These are phyloP conservation scores for Pouteria campechiana DNA, from an alignment of 179 eudicot genomes.

Conservation along the genomic window DNA sequence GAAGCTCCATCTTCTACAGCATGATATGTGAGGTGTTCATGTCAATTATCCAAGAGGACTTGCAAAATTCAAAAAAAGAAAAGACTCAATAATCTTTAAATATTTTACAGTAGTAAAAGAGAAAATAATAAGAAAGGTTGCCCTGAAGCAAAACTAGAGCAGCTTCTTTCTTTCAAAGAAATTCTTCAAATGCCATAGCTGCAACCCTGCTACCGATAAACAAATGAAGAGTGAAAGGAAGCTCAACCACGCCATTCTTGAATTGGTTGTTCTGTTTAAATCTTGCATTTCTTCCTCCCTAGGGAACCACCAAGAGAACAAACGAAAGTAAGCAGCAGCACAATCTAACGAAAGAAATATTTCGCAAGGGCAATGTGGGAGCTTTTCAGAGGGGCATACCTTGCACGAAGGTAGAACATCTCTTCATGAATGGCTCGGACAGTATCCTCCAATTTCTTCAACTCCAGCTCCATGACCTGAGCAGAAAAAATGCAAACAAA, in stretches of 20 bases:
- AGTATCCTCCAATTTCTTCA: conserved; percentile 72
- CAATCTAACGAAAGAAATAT: not conserved
- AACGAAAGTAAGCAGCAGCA: not conserved
- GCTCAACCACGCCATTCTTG: conserved; percentile 74
- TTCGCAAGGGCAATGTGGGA: not conserved
- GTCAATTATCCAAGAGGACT: too few relatives aligned
- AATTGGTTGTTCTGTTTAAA: conserved; percentile 54
- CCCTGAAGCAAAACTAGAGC: conserved; percentile 31
- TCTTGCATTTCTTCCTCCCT: conserved; percentile 90
- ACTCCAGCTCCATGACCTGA: conserved; percentile 81
- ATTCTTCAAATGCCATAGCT: conserved; percentile 65
- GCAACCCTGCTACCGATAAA: conserved; percentile 61
- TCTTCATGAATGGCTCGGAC: conserved; percentile 75
- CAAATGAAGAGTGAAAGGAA: conserved; percentile 55
- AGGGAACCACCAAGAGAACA: conserved; percentile 7
- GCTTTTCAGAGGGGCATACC: conserved; percentile 23
- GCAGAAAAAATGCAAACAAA: not conserved
- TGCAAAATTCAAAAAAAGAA: too few relatives aligned
- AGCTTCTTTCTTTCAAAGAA: conserved; percentile 86
- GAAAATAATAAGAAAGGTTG: too few relatives aligned
- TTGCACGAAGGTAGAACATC: conserved; percentile 87
- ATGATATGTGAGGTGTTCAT: too few relatives aligned
- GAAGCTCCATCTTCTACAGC: too few relatives aligned
- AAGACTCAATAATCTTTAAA: too few relatives aligned
- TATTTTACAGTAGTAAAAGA: too few relatives aligned